Percentiles rank a stretch among this genome's conserved stretches.
Conservation (phyloP, 306 rosid genomes). For the Heteromeles arbutifolia region DNA sequence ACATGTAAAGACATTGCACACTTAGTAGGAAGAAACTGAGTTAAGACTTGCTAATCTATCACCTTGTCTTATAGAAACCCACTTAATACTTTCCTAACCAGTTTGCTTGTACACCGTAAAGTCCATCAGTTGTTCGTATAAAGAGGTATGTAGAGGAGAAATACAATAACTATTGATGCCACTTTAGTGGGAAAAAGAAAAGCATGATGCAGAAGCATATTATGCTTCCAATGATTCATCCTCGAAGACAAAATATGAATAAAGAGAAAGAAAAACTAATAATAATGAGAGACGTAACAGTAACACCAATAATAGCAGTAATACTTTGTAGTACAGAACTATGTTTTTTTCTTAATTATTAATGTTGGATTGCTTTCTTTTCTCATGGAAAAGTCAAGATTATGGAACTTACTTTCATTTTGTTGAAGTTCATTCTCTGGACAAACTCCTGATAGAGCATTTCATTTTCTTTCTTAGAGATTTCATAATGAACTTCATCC, state of each 20-base stretch:
- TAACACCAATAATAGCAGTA: not conserved
- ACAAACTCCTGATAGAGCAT: conserved; percentile 82
- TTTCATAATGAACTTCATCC: conserved; percentile 91
- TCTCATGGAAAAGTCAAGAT: not conserved
- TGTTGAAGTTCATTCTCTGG: conserved; percentile 75
- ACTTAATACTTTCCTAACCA: not conserved
- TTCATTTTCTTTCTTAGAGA: conserved; percentile 81
- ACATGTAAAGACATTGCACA: too few species aligned
- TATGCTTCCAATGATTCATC: not conserved
- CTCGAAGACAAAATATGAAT: not conserved
- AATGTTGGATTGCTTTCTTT: not conserved
- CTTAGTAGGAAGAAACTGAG: too few species aligned
- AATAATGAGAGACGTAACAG: not conserved
- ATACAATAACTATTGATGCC: not conserved
- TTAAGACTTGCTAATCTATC: too few species aligned
- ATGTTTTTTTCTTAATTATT: not conserved
- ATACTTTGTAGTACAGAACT: not conserved
- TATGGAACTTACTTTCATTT: conserved; percentile 71
- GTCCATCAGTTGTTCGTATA: not conserved
- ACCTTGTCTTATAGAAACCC: too few species aligned
- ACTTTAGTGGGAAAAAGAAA: not conserved
- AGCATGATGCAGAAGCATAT: not conserved
- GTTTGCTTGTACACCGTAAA: not conserved
- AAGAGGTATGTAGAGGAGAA: not conserved
- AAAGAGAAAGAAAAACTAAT: not conserved